These are phyloP conservation scores for Aspergillus calidoustus DNA, from an alignment of 2,329 filamentous ascomycete species.

Conservation along the genomic window DNA sequence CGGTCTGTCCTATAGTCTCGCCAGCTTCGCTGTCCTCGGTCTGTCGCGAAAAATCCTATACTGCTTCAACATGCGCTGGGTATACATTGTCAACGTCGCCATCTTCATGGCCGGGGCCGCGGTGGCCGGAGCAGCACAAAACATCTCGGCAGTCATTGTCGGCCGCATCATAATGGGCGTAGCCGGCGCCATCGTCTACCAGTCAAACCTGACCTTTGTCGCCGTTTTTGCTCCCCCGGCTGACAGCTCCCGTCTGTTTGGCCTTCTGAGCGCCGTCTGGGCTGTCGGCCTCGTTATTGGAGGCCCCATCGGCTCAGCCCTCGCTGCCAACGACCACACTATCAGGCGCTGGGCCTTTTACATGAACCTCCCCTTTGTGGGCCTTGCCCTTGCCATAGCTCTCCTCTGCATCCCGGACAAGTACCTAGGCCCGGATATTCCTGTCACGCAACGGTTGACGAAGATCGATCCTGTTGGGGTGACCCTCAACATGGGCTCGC, in stretches of 20 bases:
- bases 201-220: slow-evolving; percentile 12
- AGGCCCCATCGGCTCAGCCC: slow-evolving; percentile 18
- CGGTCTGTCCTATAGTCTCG: slow-evolving; percentile 19
- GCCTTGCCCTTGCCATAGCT: slow-evolving; percentile 47
- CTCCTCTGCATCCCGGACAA: slow-evolving; percentile 49
- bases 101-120: slow-evolving; percentile 37
- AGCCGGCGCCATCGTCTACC: slow-evolving; percentile 38
- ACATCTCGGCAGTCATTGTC: slow-evolving; percentile 53
- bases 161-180: slow-evolving; percentile 39
- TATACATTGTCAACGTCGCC: slow-evolving; percentile 31
- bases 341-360: slow-evolving; percentile 54
- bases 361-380: slow-evolving; percentile 60
- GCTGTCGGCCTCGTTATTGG: slow-evolving; percentile 16
- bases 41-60: slow-evolving; percentile 26
- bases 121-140: slow-evolving; percentile 49
- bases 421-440: slow-evolving; percentile 28
- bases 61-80: slow-evolving; percentile 48
- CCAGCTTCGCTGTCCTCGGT: slow-evolving; percentile 18
- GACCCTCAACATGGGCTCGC: slow-evolving; percentile 49
- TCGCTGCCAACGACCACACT: slow-evolving; percentile 21
- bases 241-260: slow-evolving; percentile 10
- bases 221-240: slow-evolving; percentile 5
- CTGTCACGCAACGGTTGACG: slow-evolving; percentile 28
- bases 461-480: slow-evolving; percentile 55
- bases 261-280: slow-evolving; percentile 9